Evolutionary conservation across 768 basidiomycete genomes (phyloP).

Genomic region (Amanita exitialis): DNA sequence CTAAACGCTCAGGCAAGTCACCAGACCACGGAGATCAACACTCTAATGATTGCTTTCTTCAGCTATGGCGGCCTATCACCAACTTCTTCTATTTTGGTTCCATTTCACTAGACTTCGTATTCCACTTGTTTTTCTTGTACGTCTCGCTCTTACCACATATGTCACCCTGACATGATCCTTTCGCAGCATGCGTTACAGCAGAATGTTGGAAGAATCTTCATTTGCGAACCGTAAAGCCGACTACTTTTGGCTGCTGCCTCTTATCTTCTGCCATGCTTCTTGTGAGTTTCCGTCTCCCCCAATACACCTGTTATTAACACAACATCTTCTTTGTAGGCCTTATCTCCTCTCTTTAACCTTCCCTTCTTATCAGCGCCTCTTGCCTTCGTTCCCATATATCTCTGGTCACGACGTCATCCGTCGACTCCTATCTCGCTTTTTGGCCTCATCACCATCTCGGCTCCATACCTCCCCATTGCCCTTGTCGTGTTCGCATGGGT

Average conservation of each 20-base stretch:
- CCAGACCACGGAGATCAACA: neutral
- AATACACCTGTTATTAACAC: neutral
- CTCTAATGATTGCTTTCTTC: conserved; percentile 8
- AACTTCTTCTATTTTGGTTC: conserved; percentile 97
- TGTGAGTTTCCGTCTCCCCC: conserved; percentile 23
- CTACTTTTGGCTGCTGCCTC: conserved; percentile 89
- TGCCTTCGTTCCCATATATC: conserved; percentile 92
- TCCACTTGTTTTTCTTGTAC: conserved; percentile 98
- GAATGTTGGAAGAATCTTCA: conserved; percentile 94
- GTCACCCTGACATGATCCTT: neutral
- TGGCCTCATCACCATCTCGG: conserved; percentile 88
- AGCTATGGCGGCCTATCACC: conserved; percentile 85
- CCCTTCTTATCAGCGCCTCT: conserved; percentile 91
- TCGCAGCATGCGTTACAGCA: conserved; percentile 57
- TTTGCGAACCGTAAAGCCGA: conserved; percentile 88
- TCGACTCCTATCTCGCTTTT: conserved; percentile 94
- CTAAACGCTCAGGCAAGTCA: conserved; percentile 60
- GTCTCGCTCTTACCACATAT: conserved; percentile 16
- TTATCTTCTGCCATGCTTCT: conserved; percentile 81
- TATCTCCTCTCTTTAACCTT: conserved; percentile 84
- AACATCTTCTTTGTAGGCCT: conserved; percentile 29
- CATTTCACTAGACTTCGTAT: conserved; percentile 88
- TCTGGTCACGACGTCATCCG: conserved; percentile 95
- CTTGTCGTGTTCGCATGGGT: conserved; percentile 84
- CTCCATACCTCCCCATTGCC: conserved; percentile 89